Evolutionary conservation across 108 stramenopile species (phyloP).

Genomic region (Schizochytrium sp.): DNA sequence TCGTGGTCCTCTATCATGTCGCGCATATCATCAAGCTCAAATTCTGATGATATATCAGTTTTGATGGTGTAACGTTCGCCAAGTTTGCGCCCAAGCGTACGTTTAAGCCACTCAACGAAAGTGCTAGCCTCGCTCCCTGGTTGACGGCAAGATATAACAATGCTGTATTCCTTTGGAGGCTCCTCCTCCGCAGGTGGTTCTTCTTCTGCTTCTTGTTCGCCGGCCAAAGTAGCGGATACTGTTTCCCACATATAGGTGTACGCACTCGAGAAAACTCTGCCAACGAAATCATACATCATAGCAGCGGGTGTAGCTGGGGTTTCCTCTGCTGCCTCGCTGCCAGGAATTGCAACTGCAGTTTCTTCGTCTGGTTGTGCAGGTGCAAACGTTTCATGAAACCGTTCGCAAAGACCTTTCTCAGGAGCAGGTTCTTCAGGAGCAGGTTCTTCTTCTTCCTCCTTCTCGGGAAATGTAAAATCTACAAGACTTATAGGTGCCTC

Average conservation of each 20-base stretch:
- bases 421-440: not conserved
- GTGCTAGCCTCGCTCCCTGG: not conserved
- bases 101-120: not conserved
- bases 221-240: not conserved
- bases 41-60: not conserved
- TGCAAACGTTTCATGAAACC: not conserved
- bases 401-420: conserved; percentile 10
- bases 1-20: not conserved
- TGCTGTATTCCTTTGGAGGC: not conserved
- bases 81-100: not conserved
- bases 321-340: not conserved
- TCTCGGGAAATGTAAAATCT: too few species aligned
- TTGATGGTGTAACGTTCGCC: not conserved
- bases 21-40: not conserved
- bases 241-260: conserved; percentile 6
- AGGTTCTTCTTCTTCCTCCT: not conserved
- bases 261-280: not conserved
- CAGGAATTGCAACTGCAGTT: too few species aligned
- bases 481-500: not conserved
- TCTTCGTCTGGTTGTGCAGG: too few species aligned
- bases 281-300: not conserved
- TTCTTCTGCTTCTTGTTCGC: not conserved
- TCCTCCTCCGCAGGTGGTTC: not conserved
- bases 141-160: not conserved
- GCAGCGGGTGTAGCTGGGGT: not conserved